Percentiles rank a stretch among this genome's conserved stretches.
Conservation (phyloP, 371 early-diverging fungal genomes). For the Zancudomyces culisetae region DNA sequence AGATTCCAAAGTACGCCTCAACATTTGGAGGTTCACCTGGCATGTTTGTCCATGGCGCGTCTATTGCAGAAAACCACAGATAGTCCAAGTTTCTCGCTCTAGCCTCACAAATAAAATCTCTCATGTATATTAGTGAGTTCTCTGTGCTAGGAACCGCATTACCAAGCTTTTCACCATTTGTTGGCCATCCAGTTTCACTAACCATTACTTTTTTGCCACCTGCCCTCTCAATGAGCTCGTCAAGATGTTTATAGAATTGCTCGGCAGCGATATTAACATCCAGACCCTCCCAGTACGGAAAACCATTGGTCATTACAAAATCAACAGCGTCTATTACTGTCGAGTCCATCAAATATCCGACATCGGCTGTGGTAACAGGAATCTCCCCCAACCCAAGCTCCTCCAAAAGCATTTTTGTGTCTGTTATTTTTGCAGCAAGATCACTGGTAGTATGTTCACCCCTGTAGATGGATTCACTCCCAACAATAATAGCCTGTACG, state of each 20-base stretch:
- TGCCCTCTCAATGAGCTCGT: slow-evolving; percentile 25
- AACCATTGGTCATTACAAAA: slow-evolving; percentile 40
- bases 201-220: slow-evolving; percentile 27
- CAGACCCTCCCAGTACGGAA: slow-evolving; percentile 47
- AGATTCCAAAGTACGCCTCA: slow-evolving; percentile 38
- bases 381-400: slow-evolving; percentile 22
- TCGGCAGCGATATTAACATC: slow-evolving; percentile 26
- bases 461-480: slow-evolving; percentile 42
- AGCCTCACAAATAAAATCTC: slow-evolving; percentile 24
- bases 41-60: slow-evolving; percentile 35
- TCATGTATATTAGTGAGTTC: slow-evolving; percentile 26
- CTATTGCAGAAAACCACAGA: slow-evolving; percentile 38
- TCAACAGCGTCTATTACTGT: slow-evolving; percentile 32
- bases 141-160: slow-evolving; percentile 26
- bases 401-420: slow-evolving; percentile 22
- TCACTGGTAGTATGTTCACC: slow-evolving; percentile 21
- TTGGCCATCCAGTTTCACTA: slow-evolving; percentile 49
- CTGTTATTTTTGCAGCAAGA: slow-evolving; percentile 21
- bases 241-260: slow-evolving; percentile 27
- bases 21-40: slow-evolving; percentile 31
- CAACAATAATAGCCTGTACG: slow-evolving; percentile 36
- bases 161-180: slow-evolving; percentile 28
- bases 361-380: slow-evolving; percentile 36
- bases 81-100: slow-evolving; percentile 26
- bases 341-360: slow-evolving; percentile 29